Conservation (phyloP, 257 asterid species). For the Solanum pinnatisectum region DNA sequence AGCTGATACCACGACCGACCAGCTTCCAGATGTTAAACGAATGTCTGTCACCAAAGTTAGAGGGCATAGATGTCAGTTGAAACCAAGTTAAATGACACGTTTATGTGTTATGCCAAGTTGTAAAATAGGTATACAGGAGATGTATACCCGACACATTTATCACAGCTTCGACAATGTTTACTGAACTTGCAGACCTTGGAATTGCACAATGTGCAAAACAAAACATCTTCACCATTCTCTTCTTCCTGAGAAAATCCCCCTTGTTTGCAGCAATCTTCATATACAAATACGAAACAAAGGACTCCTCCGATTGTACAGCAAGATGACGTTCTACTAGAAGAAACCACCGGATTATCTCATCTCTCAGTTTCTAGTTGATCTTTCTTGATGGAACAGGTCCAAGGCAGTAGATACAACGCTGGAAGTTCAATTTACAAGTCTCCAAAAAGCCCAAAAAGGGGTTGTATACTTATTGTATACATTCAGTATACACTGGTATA, state of each 20-base stretch:
- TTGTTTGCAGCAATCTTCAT: constrained; percentile 91
- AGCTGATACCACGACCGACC: constrained; percentile 76
- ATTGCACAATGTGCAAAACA: constrained; percentile 89
- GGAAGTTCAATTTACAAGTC: too few relatives aligned
- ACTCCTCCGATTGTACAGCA: constrained; percentile 50
- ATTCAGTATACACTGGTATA: too few relatives aligned
- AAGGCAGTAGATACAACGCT: too few relatives aligned
- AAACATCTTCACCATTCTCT: too few relatives aligned
- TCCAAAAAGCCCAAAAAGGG: too few relatives aligned
- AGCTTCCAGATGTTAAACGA: too few relatives aligned
- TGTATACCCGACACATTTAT: constrained; percentile 87
- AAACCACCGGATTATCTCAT: constrained; percentile 30
- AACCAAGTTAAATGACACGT: too few relatives aligned
- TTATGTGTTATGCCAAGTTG: not conserved
- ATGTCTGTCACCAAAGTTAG: too few relatives aligned
- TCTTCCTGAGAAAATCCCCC: too few relatives aligned
- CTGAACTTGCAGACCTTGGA: constrained; percentile 92
- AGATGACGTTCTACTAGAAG: constrained; percentile 32
- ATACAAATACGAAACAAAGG: constrained; percentile 62
- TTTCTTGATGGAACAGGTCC: constrained; percentile 29
- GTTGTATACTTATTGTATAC: too few relatives aligned
- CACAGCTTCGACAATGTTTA: constrained; percentile 97
- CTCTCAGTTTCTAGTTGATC: constrained; percentile 56
- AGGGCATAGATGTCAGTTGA: too few relatives aligned
- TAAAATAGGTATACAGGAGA: not conserved